Evolutionary conservation across 768 basidiomycete species (phyloP), one percentile per base, ranked within the genome.

Genomic region (Mycena crocata): DNA sequence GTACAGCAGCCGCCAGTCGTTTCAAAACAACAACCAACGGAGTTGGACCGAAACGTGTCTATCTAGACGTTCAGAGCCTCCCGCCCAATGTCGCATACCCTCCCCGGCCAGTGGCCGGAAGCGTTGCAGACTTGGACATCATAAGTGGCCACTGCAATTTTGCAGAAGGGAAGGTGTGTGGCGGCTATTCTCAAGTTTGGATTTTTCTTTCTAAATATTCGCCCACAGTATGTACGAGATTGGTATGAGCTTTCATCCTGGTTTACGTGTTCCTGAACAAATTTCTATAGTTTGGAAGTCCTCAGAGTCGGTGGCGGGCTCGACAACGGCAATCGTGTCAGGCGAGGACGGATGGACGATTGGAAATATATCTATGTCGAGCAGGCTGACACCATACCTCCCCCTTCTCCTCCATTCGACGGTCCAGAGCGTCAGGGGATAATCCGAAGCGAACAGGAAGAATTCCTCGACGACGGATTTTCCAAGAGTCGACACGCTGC

Each of bases 61-160:
- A 96, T 75, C 79, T 93, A n/a, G 90, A 93, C 64, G 78, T 94
- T 54, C 86, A 89, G 59, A 83, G 84, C 72, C 81, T 82, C 49
- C 83, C 88, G 4, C 87, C 88, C 21, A 80, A 87, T 66, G 84
- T 91, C 44, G 91, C 92, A 15, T 98, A 93, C 75, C 94, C 97
- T 13, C 94, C 94, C 12, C 86, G 97, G 51, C 98, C 97, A 31
- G 81, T 90, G 3, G 87, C 93, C 0, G 94, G 94, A 12, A 91
- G 93, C 64, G 86, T 96, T 19, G 87, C 94, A 13, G 97, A 99
- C 76, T 78, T 99, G 70, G 97, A 99, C 77, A 80, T 86, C 30
- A 84, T 98, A 8, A 91, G 95, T 90, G 90, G 94, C 31, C 88
- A 95, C 71, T 99, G 98, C 76, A 94, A 97, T 80, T 98, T 96